Evolutionary conservation across 2,329 filamentous ascomycete genomes (phyloP).

Genomic region (Emmonsia crescens): DNA sequence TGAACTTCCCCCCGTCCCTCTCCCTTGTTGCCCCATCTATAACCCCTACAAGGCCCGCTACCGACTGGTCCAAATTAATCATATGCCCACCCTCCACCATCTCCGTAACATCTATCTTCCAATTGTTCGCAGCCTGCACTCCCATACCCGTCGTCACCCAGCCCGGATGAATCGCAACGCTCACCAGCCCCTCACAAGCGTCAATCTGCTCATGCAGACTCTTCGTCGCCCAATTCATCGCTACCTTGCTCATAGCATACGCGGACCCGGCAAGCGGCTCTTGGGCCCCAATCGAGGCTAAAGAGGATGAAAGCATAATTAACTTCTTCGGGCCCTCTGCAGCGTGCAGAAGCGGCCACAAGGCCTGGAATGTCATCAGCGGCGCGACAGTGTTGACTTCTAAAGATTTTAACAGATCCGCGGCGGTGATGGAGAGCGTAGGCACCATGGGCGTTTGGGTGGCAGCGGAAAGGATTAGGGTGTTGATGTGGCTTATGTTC

Average conservation of each 20-base stretch:
- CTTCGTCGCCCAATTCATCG: constrained; percentile 15
- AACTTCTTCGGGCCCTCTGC: constrained; percentile 12
- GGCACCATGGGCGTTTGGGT: constrained; percentile 50
- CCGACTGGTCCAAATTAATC: constrained; percentile 24
- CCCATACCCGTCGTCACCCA: constrained; percentile 26
- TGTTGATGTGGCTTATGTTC: constrained; percentile 18
- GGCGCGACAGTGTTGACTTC: constrained; percentile 28
- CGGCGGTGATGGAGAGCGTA: constrained; percentile 28
- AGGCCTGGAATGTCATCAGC: constrained; percentile 16
- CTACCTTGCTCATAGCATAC: constrained; percentile 18
- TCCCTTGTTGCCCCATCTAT: constrained; percentile 29
- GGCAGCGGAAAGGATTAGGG: constrained; percentile 20
- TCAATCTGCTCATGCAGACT: constrained; percentile 19
- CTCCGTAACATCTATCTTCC: constrained; percentile 16
- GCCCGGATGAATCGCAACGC: constrained; percentile 26
- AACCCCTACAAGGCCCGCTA: constrained; percentile 23
- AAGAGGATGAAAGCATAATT: constrained; percentile 14
- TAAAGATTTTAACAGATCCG: constrained; percentile 14
- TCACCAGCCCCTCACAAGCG: constrained; percentile 12
- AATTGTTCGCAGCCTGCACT: constrained; percentile 21
- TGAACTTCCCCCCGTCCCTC: constrained; percentile 24
- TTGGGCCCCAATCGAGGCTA: constrained; percentile 16
- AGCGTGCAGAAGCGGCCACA: constrained; percentile 11
- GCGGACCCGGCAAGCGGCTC: constrained; percentile 15
- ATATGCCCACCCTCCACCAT: constrained; percentile 13